Conservation (phyloP, 257 asterid species). For the Leptodermis oblonga region DNA sequence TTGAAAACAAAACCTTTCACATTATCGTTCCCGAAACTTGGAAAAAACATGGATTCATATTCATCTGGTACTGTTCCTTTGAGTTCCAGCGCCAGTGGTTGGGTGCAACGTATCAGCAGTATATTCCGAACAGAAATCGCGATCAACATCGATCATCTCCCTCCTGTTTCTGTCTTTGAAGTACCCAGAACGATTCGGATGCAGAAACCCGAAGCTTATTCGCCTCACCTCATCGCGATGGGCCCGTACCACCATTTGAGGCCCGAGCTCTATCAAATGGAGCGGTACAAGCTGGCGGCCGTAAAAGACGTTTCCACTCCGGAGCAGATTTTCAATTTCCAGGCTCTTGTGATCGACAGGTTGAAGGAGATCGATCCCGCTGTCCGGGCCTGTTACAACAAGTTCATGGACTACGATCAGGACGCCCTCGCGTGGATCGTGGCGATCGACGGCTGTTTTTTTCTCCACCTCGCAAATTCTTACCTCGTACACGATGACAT, state of each 20-base stretch:
- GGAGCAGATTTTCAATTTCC: conserved; percentile 19
- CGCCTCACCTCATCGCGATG: conserved; percentile 35
- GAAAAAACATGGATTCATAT: conserved; percentile 7
- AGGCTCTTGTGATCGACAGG: conserved; percentile 22
- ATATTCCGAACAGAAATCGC: conserved; percentile 22
- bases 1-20: neutral
- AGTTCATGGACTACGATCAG: conserved; percentile 37
- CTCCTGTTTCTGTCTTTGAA: conserved; percentile 29
- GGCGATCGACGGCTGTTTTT: conserved; percentile 42
- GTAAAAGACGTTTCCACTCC: conserved; percentile 19
- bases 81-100: conserved; percentile 20
- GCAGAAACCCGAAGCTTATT: conserved; percentile 39
- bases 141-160: conserved; percentile 25
- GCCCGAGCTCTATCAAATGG: conserved; percentile 39
- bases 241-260: conserved; percentile 52
- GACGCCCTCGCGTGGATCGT: conserved; percentile 40
- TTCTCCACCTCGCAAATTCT: conserved; percentile 21
- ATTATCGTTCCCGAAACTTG: neutral
- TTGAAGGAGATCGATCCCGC: conserved; percentile 27
- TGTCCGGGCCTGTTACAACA: conserved; percentile 34
- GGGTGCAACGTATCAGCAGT: conserved; percentile 29
- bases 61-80: conserved; percentile 13
- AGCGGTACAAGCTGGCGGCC: conserved; percentile 39
- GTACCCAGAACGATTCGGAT: conserved; percentile 31
- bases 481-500: neutral